phyloP scores from a whole-genome alignment of 306 rosid genomes.

The Vicia villosa region DNA sequence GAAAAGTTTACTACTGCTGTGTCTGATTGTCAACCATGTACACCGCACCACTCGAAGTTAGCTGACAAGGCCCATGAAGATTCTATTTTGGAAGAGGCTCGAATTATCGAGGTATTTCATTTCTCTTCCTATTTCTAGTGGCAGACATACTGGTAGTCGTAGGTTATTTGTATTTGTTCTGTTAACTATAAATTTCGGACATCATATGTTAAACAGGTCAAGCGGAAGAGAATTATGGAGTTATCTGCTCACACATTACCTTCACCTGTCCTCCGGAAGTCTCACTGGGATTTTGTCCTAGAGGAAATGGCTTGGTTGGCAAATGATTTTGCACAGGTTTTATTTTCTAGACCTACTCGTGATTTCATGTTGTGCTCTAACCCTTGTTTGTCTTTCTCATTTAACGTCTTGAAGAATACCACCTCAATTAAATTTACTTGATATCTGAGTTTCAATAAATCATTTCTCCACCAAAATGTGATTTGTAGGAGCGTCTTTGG shows the following conservation, averaged over 20 bases:
- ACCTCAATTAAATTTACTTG: not conserved
- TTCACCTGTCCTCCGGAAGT: conserved; percentile 54
- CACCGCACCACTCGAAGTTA: conserved; percentile 49
- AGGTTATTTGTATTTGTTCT: conserved; percentile 27
- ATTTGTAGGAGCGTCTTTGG: conserved; percentile 94
- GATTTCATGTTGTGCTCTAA: not conserved
- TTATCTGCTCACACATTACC: conserved; percentile 68
- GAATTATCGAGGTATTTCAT: conserved; percentile 70
- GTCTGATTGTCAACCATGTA: conserved; percentile 49
- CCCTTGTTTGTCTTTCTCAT: conserved; percentile 5
- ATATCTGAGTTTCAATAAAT: conserved; percentile 14
- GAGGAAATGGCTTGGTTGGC: conserved; percentile 99
- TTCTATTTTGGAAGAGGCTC: conserved; percentile 91
- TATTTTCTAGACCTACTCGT: conserved; percentile 38
- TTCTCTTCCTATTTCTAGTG: conserved; percentile 27
- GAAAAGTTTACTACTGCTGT: conserved; percentile 47
- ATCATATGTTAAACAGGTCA: conserved; percentile 59
- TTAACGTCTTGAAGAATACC: conserved; percentile 4
- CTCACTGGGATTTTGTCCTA: conserved; percentile 95
- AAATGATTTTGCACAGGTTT: conserved; percentile 96
- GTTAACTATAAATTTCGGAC: conserved; percentile 39
- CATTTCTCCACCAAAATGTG: conserved; percentile 21
- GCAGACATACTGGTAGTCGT: conserved; percentile 30
- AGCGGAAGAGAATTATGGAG: conserved; percentile 90
- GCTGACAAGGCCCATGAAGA: conserved; percentile 81